phyloP scores from a whole-genome alignment of 352 stramenopile species.

The Pythium chondricola region DNA sequence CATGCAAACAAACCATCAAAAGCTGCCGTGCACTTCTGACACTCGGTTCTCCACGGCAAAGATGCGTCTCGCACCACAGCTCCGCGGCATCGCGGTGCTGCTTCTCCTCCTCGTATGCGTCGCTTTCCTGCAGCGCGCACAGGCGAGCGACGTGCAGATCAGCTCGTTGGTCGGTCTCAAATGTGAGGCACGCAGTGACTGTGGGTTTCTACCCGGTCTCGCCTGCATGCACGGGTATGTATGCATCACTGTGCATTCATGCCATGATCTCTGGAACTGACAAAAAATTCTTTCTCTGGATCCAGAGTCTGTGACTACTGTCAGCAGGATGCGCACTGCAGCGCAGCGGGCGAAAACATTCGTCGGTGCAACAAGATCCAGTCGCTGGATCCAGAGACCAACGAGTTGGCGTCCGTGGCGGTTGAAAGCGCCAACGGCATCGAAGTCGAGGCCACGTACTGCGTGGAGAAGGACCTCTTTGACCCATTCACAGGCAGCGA shows the following conservation, averaged over 20 bases:
- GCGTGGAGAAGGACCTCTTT: conserved; percentile 82
- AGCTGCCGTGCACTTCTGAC: too few species aligned
- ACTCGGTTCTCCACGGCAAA: too few species aligned
- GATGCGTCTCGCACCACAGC: background rate
- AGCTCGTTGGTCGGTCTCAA: conserved; percentile 31
- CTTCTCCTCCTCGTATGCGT: background rate
- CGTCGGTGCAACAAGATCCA: conserved; percentile 55
- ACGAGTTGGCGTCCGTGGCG: conserved; percentile 27
- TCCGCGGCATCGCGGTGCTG: background rate
- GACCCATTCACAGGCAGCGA: conserved; percentile 68
- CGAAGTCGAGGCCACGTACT: conserved; percentile 41
- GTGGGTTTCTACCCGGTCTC: conserved; percentile 66
- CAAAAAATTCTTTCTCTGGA: background rate
- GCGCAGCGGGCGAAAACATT: conserved; percentile 31
- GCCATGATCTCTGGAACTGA: background rate
- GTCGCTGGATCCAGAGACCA: conserved; percentile 24
- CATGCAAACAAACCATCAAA: too few species aligned
- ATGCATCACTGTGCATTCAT: background rate
- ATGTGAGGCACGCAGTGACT: conserved; percentile 51
- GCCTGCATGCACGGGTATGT: conserved; percentile 56
- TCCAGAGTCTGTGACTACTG: conserved; percentile 70
- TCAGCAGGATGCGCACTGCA: conserved; percentile 51
- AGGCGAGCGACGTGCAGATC: too few species aligned
- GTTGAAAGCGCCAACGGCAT: conserved; percentile 26
- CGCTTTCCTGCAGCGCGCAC: too few species aligned